Evolutionary conservation across 768 basidiomycete species (phyloP).

Genomic region (Pleurotus salmoneostramineus): DNA sequence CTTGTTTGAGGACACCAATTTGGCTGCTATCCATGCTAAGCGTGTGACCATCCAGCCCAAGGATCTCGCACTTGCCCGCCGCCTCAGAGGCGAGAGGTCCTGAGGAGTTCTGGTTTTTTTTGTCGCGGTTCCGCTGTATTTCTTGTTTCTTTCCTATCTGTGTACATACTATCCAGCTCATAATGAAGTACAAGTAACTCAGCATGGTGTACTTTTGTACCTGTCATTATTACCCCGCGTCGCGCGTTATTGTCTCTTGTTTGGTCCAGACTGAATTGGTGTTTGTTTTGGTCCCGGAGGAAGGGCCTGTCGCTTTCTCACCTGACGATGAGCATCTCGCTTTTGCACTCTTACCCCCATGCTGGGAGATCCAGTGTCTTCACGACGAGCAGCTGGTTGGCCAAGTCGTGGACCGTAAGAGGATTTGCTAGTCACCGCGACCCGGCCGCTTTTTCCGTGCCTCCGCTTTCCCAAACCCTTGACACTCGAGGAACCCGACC

Average conservation of each 20-base stretch:
- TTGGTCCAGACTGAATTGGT: background rate
- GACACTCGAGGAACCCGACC: conserved; percentile 48
- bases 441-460: conserved; percentile 29
- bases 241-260: conserved; percentile 6
- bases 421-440: conserved; percentile 48
- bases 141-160: background rate
- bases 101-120: background rate
- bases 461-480: conserved; percentile 60
- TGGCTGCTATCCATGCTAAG: conserved; percentile 60
- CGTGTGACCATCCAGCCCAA: conserved; percentile 60
- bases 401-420: conserved; percentile 10
- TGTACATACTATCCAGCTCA: no score
- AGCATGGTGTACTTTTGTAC: background rate
- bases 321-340: conserved; percentile 15
- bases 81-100: conserved; percentile 41
- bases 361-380: background rate
- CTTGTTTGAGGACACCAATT: conserved; percentile 66
- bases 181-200: no score
- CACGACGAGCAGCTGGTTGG: background rate
- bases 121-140: background rate
- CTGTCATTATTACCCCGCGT: background rate
- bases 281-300: background rate
- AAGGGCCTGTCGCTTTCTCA: background rate
- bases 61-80: conserved; percentile 55
- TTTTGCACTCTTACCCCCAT: background rate